phyloP scores from a whole-genome alignment of 2,329 filamentous ascomycete genomes.

The Ceratocystis albifundus region DNA sequence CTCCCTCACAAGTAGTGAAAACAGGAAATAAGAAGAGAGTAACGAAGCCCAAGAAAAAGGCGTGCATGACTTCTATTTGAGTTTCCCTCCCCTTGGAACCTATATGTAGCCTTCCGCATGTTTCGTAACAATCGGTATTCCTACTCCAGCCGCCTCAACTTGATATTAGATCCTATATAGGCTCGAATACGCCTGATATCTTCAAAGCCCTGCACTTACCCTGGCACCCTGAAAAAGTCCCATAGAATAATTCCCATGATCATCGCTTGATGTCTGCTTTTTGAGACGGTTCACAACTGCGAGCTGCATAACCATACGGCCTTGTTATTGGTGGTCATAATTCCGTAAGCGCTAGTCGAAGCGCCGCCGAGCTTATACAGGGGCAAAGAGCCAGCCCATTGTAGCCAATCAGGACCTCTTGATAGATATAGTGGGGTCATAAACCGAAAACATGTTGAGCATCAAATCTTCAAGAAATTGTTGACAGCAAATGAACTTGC shows the following conservation, averaged over 20 bases:
- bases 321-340: slow-evolving; percentile 16
- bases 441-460: slow-evolving; percentile 11
- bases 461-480: slow-evolving; percentile 14
- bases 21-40: background rate
- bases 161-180: background rate
- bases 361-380: slow-evolving; percentile 17
- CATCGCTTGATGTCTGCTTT: background rate
- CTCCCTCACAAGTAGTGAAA: background rate
- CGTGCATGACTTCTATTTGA: slow-evolving; percentile 3
- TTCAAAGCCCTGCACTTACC: background rate
- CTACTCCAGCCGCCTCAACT: background rate
- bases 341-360: slow-evolving; percentile 21
- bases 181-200: background rate
- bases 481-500: background rate
- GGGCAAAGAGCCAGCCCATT: slow-evolving; percentile 4
- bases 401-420: slow-evolving; percentile 15
- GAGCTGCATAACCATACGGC: background rate
- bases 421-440: background rate
- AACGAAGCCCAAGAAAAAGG: background rate
- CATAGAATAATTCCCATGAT: background rate
- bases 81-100: background rate
- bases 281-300: background rate
- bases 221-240: background rate
- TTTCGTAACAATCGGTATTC: background rate
- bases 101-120: background rate